Conservation (phyloP, 768 basidiomycete species). For the Coprinellus aureogranulatus region DNA sequence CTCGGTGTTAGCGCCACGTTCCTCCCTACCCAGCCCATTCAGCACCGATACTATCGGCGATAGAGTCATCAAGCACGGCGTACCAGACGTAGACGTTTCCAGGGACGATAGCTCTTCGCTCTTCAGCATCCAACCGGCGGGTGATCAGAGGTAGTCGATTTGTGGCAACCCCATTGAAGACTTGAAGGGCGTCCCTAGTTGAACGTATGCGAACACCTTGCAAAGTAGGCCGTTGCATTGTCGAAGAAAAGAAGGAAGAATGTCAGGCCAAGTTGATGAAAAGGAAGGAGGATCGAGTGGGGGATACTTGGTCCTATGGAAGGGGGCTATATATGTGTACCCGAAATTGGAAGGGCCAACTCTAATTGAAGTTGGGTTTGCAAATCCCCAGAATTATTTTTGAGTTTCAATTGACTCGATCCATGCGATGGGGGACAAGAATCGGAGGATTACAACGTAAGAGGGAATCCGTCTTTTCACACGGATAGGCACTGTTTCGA, state of each 20-base stretch:
- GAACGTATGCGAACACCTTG: slow-evolving; percentile 75
- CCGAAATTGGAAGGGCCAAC: slow-evolving; percentile 32
- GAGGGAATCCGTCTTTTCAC: slow-evolving; percentile 32
- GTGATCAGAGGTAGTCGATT: slow-evolving; percentile 72
- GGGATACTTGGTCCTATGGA: slow-evolving; percentile 11
- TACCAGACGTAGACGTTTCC: slow-evolving; percentile 82
- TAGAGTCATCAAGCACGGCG: neutral
- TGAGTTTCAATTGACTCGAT: slow-evolving; percentile 62
- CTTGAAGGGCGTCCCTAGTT: slow-evolving; percentile 75
- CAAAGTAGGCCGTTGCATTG: slow-evolving; percentile 75
- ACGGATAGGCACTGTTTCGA: slow-evolving; percentile 31
- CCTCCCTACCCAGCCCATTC: slow-evolving; percentile 48
- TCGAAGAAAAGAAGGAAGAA: slow-evolving; percentile 12
- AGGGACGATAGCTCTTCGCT: slow-evolving; percentile 66
- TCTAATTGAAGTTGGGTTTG: slow-evolving; percentile 20
- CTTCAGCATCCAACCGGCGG: slow-evolving; percentile 78
- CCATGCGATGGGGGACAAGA: slow-evolving; percentile 26
- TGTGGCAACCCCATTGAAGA: slow-evolving; percentile 75
- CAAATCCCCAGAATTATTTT: slow-evolving; percentile 45
- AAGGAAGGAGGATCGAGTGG: slow-evolving; percentile 17
- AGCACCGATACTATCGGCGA: neutral
- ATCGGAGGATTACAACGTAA: slow-evolving; percentile 44
- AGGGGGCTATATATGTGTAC: slow-evolving; percentile 22
- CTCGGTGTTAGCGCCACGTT: slow-evolving; percentile 80
- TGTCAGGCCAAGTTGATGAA: slow-evolving; percentile 6